phyloP scores from a whole-genome alignment of 768 basidiomycete genomes.

The Phaeolepiota aurea region DNA sequence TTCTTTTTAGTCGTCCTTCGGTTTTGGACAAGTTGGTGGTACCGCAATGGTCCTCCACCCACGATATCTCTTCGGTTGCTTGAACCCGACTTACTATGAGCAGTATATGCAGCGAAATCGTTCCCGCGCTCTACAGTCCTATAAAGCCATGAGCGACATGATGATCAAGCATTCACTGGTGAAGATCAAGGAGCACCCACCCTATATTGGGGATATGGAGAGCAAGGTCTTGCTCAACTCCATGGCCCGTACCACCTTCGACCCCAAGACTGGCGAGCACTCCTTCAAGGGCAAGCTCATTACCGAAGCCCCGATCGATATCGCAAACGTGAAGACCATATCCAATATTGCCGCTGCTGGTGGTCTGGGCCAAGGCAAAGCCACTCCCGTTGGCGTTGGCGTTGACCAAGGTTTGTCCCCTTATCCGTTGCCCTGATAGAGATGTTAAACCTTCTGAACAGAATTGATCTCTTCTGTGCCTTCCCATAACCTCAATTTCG shows the following conservation, averaged over 20 bases:
- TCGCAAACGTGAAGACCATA: constrained; percentile 61
- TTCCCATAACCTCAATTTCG: constrained; percentile 79
- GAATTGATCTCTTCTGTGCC: constrained; percentile 92
- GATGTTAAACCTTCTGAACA: constrained; percentile 17
- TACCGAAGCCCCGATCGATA: constrained; percentile 43
- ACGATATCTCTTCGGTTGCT: constrained; percentile 78
- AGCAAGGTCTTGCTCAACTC: constrained; percentile 85
- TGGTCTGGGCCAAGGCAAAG: constrained; percentile 17
- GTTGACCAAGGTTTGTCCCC: constrained; percentile 72
- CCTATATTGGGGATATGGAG: constrained; percentile 83
- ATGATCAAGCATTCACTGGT: constrained; percentile 92
- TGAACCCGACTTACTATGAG: constrained; percentile 72
- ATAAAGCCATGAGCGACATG: constrained; percentile 93
- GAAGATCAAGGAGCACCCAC: constrained; percentile 89
- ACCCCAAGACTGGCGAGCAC: constrained; percentile 82
- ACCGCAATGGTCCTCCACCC: constrained; percentile 85
- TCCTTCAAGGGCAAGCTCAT: constrained; percentile 64
- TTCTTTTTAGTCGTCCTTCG: constrained; percentile 77
- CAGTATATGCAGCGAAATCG: constrained; percentile 67
- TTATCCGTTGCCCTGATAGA: background rate
- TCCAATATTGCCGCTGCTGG: constrained; percentile 39
- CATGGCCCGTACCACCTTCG: constrained; percentile 73
- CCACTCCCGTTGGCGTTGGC: constrained; percentile 62
- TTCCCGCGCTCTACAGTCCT: constrained; percentile 59
- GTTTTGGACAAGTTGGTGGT: constrained; percentile 98